Base-by-base conservation (phyloP, 345 rosid genomes). In the Pistacia integerrima region DNA sequence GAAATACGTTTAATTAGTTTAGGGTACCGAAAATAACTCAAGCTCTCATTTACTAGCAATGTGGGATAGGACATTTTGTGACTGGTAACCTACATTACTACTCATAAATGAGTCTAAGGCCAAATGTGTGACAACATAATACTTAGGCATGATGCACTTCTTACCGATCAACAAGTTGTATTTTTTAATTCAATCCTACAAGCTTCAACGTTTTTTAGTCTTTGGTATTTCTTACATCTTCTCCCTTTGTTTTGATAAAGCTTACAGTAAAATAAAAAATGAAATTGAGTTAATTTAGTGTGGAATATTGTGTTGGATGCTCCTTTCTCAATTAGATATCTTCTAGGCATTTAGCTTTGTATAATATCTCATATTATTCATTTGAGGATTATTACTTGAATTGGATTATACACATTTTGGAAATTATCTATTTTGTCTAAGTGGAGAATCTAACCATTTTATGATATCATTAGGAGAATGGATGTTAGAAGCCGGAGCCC, bases 401-500 rank as follows among this genome's bases (percentile, higher is more conserved):
- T 60, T 67, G 22, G 61, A 30, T 73, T 59, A 28, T 44, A 66
- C 6, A 10, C 69, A 11, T 20, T 66, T 66, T 2, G 49, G 33
- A 63, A 55, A 64, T 49, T 58, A 55, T 61, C 33, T 8, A 55
- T 69, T 65, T 72, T 44, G 52, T 65, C 44, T 78, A 25, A 48
- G 14, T 75, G 77, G 55, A 63, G 55, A 17, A 64, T 6, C 75
- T 74, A 76, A 75, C 28, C 16, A 4, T 44, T 66, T 64, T 11
- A 54, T 78, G 64, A 44, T 69, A 54, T 82, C 64, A 66, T 12
- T 70, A 95, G 98, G 99, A 72, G 98, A 93, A 85, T 93, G 99
- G 98, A 87, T 93, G 94, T 78, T 93, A 83, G 99, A 95, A 90
- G 99, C 99, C 69, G 99, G 99, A 30, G 99, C 99, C 70, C 98